Evolutionary conservation across 2,329 filamentous ascomycete genomes (phyloP).

Genomic region (Mycosphaerella arachidis): DNA sequence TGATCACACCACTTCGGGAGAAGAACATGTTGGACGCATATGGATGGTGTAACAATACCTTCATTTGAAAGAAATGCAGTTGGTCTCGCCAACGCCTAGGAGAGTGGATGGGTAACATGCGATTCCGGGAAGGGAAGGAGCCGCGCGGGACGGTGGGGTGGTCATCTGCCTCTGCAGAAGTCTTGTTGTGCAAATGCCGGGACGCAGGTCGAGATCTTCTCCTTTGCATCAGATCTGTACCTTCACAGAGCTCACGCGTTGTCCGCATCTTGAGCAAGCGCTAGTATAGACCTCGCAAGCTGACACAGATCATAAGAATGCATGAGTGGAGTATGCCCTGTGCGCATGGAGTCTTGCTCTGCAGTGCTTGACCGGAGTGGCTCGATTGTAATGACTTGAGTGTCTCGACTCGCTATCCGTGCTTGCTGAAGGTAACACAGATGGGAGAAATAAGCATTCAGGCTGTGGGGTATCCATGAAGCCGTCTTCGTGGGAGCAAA

Average conservation of each 20-base stretch:
- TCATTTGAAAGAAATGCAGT: no score
- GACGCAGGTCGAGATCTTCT: not conserved
- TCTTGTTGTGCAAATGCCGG: not conserved
- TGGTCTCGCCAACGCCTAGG: no score
- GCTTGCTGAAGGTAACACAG: not conserved
- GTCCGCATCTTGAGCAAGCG: not conserved
- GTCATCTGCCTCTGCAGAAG: slow-evolving; percentile 2
- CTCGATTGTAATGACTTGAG: not conserved
- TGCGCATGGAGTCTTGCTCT: not conserved
- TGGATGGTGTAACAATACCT: no score
- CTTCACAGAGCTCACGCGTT: no score
- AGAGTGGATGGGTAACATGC: not conserved
- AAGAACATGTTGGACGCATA: not conserved
- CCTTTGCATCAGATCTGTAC: no score
- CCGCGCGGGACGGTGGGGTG: not conserved
- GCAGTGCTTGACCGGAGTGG: not conserved
- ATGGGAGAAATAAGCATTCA: not conserved
- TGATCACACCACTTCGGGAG: not conserved
- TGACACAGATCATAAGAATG: no score
- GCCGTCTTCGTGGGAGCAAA: not conserved
- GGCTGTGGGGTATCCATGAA: not conserved
- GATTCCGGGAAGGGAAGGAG: not conserved
- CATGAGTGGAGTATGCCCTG: not conserved
- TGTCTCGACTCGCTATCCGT: slow-evolving; percentile 1
- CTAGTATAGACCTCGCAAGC: not conserved